phyloP scores from a whole-genome alignment of 345 rosid genomes.

The Zanthoxylum bungeanum region DNA sequence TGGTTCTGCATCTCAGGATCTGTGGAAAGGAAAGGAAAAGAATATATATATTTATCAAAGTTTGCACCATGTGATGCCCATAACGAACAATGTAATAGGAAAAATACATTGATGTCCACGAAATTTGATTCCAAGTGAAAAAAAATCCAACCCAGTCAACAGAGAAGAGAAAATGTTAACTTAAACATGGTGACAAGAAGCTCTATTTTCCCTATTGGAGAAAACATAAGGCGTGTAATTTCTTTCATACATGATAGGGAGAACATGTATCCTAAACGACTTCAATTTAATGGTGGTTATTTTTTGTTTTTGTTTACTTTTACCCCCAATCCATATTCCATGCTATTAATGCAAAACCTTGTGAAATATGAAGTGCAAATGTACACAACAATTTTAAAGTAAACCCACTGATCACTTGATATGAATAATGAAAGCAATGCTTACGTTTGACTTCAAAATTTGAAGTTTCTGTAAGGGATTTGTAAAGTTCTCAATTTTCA shows the following conservation, averaged over 20 bases:
- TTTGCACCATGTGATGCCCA: not conserved
- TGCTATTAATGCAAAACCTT: not conserved
- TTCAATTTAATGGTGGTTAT: not conserved
- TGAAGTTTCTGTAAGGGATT: not conserved
- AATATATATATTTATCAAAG: not conserved
- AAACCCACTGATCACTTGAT: not conserved
- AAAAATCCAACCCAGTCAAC: not conserved
- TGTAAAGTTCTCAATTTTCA: not conserved
- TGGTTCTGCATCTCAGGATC: constrained; percentile 75
- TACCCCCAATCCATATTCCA: not conserved
- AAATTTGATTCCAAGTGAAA: not conserved
- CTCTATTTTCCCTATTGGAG: not conserved
- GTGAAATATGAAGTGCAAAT: not conserved
- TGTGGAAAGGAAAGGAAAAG: constrained; percentile 33
- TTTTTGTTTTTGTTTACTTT: too few species aligned
- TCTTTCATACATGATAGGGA: not conserved
- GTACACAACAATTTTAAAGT: not conserved
- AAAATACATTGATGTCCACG: not conserved
- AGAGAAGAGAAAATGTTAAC: not conserved
- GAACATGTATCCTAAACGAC: not conserved
- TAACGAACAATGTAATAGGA: not conserved
- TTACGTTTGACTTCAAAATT: not conserved
- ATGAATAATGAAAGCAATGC: not conserved
- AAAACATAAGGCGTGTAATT: not conserved
- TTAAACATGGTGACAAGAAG: not conserved